phyloP scores from a whole-genome alignment of 805 yeast species.

The Vanderwaltozyma verrucispora region DNA sequence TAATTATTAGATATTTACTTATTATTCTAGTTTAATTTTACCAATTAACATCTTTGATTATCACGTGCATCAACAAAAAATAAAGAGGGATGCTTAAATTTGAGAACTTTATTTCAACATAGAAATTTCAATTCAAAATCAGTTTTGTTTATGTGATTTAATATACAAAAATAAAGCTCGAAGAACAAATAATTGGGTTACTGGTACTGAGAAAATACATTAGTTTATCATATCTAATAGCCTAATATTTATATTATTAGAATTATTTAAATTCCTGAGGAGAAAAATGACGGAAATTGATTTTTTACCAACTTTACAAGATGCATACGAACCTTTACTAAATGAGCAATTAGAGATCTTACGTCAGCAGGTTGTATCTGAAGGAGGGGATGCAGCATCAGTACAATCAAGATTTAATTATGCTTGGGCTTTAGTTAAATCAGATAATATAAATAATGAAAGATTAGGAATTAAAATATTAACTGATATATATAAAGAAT shows the following conservation, averaged over 20 bases:
- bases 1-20: too few relatives aligned
- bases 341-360: slow-evolving; percentile 67
- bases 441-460: slow-evolving; percentile 51
- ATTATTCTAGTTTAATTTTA: too few relatives aligned
- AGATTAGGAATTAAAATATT: slow-evolving; percentile 70
- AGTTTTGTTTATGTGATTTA: too few relatives aligned
- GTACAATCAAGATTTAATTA: slow-evolving; percentile 84
- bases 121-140: too few relatives aligned
- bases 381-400: slow-evolving; percentile 62
- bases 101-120: too few relatives aligned
- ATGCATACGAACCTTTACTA: slow-evolving; percentile 40
- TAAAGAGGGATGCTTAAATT: too few relatives aligned
- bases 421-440: slow-evolving; percentile 92
- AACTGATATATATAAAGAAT: slow-evolving; percentile 57
- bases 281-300: slow-evolving; percentile 21
- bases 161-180: too few relatives aligned
- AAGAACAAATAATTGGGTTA: too few relatives aligned
- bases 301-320: slow-evolving; percentile 24
- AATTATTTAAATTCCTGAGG: too few relatives aligned
- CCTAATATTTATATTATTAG: slow-evolving; percentile 1
- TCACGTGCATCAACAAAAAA: too few relatives aligned
- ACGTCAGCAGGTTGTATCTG: slow-evolving; percentile 66
- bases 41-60: too few relatives aligned
- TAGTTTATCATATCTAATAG: background rate
- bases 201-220: too few relatives aligned